phyloP scores from a whole-genome alignment of 176 grass and related monocot genomes.

The Rhynchospora breviuscula region DNA sequence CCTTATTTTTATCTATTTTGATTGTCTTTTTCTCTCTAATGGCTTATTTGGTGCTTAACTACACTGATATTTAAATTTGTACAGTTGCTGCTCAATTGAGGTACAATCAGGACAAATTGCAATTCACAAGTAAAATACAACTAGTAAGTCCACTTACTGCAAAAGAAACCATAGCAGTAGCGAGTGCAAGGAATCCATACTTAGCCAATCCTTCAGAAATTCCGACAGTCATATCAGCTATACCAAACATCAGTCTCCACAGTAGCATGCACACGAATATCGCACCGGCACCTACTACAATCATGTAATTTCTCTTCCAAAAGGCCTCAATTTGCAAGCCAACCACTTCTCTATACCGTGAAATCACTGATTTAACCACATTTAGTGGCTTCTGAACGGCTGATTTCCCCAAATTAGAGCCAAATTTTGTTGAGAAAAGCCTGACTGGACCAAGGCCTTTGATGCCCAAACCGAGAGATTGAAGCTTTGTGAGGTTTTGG shows the following conservation, averaged over 20 bases:
- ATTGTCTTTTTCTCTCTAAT: neutral
- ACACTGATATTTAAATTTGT: neutral
- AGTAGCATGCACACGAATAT: constrained; percentile 64
- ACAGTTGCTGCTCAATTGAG: neutral
- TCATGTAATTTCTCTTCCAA: constrained; percentile 83
- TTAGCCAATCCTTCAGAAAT: constrained; percentile 95
- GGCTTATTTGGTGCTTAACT: neutral
- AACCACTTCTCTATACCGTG: constrained; percentile 53
- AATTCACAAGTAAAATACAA: neutral
- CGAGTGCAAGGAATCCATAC: constrained; percentile 97
- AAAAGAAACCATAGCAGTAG: constrained; percentile 77
- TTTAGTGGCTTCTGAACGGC: constrained; percentile 44
- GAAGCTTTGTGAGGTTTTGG: constrained; percentile 21
- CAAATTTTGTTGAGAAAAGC: constrained; percentile 19
- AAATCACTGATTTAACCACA: constrained; percentile 27
- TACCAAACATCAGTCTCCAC: constrained; percentile 89
- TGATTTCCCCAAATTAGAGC: constrained; percentile 22
- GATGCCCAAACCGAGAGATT: constrained; percentile 44
- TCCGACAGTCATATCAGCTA: constrained; percentile 78
- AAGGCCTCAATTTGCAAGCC: constrained; percentile 86
- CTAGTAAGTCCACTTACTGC: constrained; percentile 43
- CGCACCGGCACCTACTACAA: constrained; percentile 50
- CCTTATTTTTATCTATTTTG: neutral
- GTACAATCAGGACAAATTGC: neutral
- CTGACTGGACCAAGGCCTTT: constrained; percentile 43